A percentile compares a stretch with the other conserved stretches of the same genome.
Conservation (phyloP, 2,329 filamentous ascomycete species). For the Trichophaea hybrida region DNA sequence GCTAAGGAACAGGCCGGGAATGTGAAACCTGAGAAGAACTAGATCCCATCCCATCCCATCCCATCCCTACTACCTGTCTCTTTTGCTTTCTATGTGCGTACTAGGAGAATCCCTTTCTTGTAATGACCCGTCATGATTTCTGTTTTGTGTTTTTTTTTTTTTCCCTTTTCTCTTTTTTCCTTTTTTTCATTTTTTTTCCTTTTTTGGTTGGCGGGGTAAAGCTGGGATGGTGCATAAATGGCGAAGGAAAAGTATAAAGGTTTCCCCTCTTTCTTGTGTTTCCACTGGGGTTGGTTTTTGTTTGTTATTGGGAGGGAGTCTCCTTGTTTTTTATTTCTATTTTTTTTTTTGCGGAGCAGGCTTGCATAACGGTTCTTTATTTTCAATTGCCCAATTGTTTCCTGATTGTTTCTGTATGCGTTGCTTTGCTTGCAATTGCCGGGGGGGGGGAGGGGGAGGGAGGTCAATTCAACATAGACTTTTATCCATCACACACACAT, state of each 20-base stretch:
- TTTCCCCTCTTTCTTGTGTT: neutral
- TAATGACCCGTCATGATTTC: neutral
- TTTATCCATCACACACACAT: no score
- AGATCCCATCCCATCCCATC: neutral
- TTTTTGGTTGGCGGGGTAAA: neutral
- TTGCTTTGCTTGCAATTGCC: no score
- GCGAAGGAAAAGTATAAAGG: neutral
- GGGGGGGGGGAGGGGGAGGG: no score
- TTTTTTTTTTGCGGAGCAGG: no score
- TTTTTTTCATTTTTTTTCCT: neutral
- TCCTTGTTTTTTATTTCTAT: no score
- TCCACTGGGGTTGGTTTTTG: no score
- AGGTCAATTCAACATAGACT: no score
- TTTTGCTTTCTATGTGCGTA: slow-evolving; percentile 5
- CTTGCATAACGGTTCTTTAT: no score
- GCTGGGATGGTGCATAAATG: no score
- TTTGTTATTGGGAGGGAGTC: no score
- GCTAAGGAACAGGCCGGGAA: slow-evolving; percentile 38
- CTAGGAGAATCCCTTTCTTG: neutral
- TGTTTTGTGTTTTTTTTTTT: neutral
- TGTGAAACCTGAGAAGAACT: slow-evolving; percentile 10
- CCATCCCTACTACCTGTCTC: slow-evolving; percentile 1
- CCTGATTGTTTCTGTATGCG: no score
- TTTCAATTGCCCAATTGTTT: no score
- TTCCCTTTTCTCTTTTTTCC: neutral